phyloP scores from a whole-genome alignment of 768 basidiomycete species.

The Rhizopogon salebrosus region DNA sequence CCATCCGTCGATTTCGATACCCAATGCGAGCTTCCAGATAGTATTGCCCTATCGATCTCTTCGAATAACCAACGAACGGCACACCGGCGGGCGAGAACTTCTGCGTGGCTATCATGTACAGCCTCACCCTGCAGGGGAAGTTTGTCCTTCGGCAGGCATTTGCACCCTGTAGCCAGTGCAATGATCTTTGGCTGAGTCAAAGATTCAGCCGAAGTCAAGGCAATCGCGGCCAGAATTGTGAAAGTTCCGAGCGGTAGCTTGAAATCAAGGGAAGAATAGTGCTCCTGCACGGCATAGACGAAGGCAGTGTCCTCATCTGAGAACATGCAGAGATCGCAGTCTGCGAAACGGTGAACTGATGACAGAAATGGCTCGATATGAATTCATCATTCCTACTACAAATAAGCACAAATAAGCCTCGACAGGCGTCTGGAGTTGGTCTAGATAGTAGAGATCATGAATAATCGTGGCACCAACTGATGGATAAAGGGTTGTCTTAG shows the following conservation, averaged over 20 bases:
- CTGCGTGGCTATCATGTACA: conserved; percentile 88
- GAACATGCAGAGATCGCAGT: conserved; percentile 4
- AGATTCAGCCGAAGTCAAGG: conserved; percentile 36
- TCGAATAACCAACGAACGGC: conserved; percentile 76
- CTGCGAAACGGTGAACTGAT: too few species aligned
- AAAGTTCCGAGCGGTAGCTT: conserved; percentile 51
- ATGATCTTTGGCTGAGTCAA: conserved; percentile 43
- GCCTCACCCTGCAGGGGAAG: conserved; percentile 70
- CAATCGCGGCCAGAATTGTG: conserved; percentile 56
- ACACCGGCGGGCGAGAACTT: conserved; percentile 82
- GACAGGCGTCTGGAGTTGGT: background rate
- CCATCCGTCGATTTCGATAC: conserved; percentile 30
- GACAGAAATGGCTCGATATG: background rate
- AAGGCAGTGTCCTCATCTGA: conserved; percentile 14
- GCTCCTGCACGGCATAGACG: conserved; percentile 33
- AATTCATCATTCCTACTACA: conserved; percentile 6
- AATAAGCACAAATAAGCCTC: conserved; percentile 6
- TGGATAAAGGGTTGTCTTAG: background rate
- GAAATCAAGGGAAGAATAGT: conserved; percentile 43
- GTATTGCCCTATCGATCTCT: conserved; percentile 40
- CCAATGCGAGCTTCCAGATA: conserved; percentile 37
- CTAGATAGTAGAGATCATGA: too few species aligned
- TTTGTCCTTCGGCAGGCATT: conserved; percentile 66
- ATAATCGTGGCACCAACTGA: background rate
- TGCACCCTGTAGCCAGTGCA: conserved; percentile 77